Evolutionary conservation across 106 monocot species (phyloP).

Genomic region (Alisma plantagoaquatica): DNA sequence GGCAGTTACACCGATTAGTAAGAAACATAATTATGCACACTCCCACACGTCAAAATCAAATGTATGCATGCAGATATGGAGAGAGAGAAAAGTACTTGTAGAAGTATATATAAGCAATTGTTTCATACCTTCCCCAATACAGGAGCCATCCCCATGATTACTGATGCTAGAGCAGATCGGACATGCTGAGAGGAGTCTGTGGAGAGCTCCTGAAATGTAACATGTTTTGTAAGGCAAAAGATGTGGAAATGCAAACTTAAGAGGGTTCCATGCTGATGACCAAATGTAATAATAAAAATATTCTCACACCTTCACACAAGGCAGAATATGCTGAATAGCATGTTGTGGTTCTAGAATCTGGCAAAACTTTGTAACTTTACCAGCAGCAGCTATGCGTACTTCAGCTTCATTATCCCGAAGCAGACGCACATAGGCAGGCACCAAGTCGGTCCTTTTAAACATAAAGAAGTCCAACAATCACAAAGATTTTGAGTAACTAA

Average conservation of each 20-base stretch:
- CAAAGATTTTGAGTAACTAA: too few species aligned
- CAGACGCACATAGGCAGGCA: conserved; percentile 79
- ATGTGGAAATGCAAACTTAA: too few species aligned
- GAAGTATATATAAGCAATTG: neutral
- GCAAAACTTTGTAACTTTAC: conserved; percentile 85
- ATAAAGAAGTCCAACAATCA: too few species aligned
- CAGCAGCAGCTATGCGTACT: conserved; percentile 80
- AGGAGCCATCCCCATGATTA: conserved; percentile 93
- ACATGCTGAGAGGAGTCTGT: conserved; percentile 86
- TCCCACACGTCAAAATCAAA: too few species aligned
- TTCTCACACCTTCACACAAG: conserved; percentile 61
- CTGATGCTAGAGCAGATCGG: conserved; percentile 80
- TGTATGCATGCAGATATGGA: too few species aligned
- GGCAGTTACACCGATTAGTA: too few species aligned
- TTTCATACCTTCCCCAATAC: conserved; percentile 66
- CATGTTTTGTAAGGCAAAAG: too few species aligned
- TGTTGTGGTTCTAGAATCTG: conserved; percentile 57
- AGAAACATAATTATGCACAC: too few species aligned
- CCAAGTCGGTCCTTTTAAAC: conserved; percentile 38
- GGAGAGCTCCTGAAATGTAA: conserved; percentile 78
- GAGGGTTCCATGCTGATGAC: too few species aligned
- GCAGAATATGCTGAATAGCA: conserved; percentile 74
- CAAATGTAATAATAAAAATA: too few species aligned
- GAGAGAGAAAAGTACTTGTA: too few species aligned
- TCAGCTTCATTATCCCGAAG: conserved; percentile 89